A percentile compares a stretch with the other conserved stretches of the same genome.
These are phyloP conservation scores for Colletotrichum sp. DNA, from an alignment of 2,329 filamentous ascomycete species.

Conservation along the genomic window DNA sequence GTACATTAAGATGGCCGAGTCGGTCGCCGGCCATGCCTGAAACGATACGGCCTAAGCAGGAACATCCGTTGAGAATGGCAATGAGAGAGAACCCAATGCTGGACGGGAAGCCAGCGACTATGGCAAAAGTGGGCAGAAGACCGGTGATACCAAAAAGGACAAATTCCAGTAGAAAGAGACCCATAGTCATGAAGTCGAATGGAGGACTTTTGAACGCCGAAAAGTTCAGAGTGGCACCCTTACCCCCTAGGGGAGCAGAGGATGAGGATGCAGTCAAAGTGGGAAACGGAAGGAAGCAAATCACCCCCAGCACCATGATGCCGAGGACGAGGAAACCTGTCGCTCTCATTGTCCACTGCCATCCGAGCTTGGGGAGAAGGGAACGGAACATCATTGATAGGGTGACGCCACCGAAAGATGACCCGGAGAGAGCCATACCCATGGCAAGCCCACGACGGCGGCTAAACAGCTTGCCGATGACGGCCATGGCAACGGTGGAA, in stretches of 20 bases:
- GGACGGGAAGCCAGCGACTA: constrained; percentile 34
- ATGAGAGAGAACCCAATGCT: constrained; percentile 48
- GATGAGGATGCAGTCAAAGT: constrained; percentile 17
- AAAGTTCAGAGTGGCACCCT: constrained; percentile 36
- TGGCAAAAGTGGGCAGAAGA: constrained; percentile 51
- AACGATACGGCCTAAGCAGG: constrained; percentile 45
- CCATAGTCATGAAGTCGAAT: constrained; percentile 44
- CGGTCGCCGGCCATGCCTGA: constrained; percentile 48
- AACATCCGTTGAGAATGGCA: constrained; percentile 47
- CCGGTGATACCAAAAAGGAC: constrained; percentile 53
- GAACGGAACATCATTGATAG: constrained; percentile 38
- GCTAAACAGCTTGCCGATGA: constrained; percentile 34
- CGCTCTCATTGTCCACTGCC: constrained; percentile 37
- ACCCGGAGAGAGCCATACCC: constrained; percentile 27
- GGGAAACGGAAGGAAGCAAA: constrained; percentile 39
- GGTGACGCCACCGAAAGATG: constrained; percentile 32
- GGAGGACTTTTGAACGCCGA: constrained; percentile 43
- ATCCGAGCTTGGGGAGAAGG: constrained; percentile 33
- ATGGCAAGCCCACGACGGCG: constrained; percentile 28
- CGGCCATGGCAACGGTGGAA: constrained; percentile 37
- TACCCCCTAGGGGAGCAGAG: background rate
- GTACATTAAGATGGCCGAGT: constrained; percentile 50
- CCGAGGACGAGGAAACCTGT: constrained; percentile 33
- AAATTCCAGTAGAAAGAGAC: constrained; percentile 52
- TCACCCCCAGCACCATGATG: constrained; percentile 28